phyloP scores from a whole-genome alignment of 495 filamentous ascomycete genomes.

The Tuber microsphaerosporum region DNA sequence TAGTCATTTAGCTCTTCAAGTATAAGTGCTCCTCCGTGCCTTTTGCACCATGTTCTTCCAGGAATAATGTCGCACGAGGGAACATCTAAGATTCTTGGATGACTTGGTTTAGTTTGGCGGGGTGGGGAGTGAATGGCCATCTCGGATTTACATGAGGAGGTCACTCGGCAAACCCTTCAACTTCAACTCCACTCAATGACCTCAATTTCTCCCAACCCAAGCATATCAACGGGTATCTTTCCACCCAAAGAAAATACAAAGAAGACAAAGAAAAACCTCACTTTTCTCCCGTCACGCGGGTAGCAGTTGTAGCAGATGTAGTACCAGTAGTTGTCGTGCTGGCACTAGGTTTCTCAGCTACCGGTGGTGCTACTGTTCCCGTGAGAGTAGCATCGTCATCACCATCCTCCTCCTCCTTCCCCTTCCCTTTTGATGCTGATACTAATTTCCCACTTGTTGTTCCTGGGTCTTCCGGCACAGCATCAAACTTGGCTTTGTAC shows the following conservation, averaged over 20 bases:
- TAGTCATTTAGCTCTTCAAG: not conserved
- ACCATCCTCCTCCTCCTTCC: not conserved
- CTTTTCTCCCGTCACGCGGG: not conserved
- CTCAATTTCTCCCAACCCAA: not conserved
- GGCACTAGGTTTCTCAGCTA: too few species aligned
- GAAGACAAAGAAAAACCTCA: slow-evolving; percentile 2
- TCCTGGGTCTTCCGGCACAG: not conserved
- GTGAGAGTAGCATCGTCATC: not conserved
- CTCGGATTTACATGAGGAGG: not conserved
- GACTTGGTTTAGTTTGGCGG: not conserved
- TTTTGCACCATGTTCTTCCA: not conserved
- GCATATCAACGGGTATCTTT: not conserved
- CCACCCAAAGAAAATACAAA: not conserved
- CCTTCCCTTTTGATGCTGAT: not conserved
- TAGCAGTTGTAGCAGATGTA: not conserved
- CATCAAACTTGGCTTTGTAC: slow-evolving; percentile 26
- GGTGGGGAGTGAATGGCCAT: not conserved
- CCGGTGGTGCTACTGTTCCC: not conserved
- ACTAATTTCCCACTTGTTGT: not conserved
- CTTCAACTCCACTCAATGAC: not conserved
- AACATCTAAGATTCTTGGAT: not conserved
- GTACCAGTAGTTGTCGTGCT: not conserved
- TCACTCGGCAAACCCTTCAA: not conserved
- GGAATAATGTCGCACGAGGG: not conserved
- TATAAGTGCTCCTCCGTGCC: not conserved